phyloP scores from a whole-genome alignment of 441 rosid genomes.

The Theobroma grandiflorum region DNA sequence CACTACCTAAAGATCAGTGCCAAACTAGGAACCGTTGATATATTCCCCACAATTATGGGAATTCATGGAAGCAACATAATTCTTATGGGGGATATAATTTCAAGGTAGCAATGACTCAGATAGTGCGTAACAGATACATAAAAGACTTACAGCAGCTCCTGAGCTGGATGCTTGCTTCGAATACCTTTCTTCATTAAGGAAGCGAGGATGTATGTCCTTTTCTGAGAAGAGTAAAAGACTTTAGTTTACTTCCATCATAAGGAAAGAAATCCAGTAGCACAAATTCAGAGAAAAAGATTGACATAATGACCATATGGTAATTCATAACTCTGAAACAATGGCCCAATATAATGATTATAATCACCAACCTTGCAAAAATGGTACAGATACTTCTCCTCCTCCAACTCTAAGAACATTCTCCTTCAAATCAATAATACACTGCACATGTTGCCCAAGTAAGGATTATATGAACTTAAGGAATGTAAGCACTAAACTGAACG shows the following conservation, averaged over 20 bases:
- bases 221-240: slow-evolving; percentile 54
- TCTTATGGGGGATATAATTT: not conserved
- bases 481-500: slow-evolving; percentile 10
- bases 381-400: slow-evolving; percentile 97
- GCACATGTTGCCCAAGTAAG: slow-evolving; percentile 29
- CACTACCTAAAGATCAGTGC: not conserved
- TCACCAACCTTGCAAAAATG: slow-evolving; percentile 85
- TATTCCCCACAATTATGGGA: not conserved
- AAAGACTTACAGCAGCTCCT: slow-evolving; percentile 64
- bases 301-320: not conserved
- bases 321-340: not conserved
- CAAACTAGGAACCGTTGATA: not conserved
- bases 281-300: not conserved
- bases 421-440: slow-evolving; percentile 95
- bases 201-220: slow-evolving; percentile 84
- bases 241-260: slow-evolving; percentile 16
- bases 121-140: not conserved
- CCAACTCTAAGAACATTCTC: slow-evolving; percentile 90
- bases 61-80: not conserved
- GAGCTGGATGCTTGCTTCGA: slow-evolving; percentile 85
- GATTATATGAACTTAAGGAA: slow-evolving; percentile 17
- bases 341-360: not conserved
- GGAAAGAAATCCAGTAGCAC: slow-evolving; percentile 1
- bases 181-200: slow-evolving; percentile 74
- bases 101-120: not conserved